A percentile compares a stretch with the other conserved stretches of the same genome.
Conservation (phyloP, 2,329 filamentous ascomycete genomes). For the Aspergillus sp. region DNA sequence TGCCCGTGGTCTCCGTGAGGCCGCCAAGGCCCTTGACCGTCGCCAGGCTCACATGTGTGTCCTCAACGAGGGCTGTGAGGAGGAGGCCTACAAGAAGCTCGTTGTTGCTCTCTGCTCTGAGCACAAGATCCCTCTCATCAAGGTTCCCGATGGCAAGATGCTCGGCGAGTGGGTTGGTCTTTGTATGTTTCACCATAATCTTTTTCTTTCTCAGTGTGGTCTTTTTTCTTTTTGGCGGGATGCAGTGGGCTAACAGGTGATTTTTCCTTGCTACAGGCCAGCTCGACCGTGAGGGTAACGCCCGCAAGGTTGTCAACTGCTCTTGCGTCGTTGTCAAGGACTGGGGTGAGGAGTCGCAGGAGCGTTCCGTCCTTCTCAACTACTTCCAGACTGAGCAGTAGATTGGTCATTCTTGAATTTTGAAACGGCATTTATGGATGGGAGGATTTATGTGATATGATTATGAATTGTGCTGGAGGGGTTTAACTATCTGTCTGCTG, state of each 20-base stretch:
- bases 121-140: constrained; percentile 99
- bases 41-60: constrained; percentile 99
- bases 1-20: constrained; percentile 96
- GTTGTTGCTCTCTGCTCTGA: constrained; percentile 97
- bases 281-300: constrained; percentile 98
- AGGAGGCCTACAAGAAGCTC: constrained; percentile 99
- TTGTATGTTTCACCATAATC: constrained; percentile 66
- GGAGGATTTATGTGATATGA: not conserved
- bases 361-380: constrained; percentile 98
- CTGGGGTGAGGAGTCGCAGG: constrained; percentile 99
- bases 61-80: constrained; percentile 99
- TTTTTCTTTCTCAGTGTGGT: not conserved
- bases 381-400: constrained; percentile 90
- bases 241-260: not conserved
- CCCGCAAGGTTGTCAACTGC: constrained; percentile 99
- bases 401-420: constrained; percentile 17
- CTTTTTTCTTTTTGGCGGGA: not conserved
- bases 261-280: constrained; percentile 64
- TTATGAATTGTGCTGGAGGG: not conserved
- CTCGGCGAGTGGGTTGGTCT: constrained; percentile 99
- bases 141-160: constrained; percentile 99
- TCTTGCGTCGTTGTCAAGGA: constrained; percentile 99
- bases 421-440: not conserved
- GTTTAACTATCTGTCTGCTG: not conserved
- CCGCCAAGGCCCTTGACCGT: constrained; percentile 96